Evolutionary conservation across 257 asterid species (phyloP).

Genomic region (Leptodermis oblonga): DNA sequence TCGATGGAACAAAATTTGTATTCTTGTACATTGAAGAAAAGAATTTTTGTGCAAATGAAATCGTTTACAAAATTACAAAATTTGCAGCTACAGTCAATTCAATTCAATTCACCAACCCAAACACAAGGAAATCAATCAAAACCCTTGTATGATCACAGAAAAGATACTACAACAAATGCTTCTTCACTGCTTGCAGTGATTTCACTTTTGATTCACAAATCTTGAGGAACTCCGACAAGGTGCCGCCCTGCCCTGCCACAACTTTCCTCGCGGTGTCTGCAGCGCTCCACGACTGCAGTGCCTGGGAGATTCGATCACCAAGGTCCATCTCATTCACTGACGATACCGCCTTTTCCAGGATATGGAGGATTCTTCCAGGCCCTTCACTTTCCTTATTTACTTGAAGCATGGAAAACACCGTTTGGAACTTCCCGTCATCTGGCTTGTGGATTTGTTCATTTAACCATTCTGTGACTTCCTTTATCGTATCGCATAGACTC

Average conservation of each 20-base stretch:
- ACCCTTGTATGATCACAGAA: background rate
- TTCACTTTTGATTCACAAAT: conserved; percentile 60
- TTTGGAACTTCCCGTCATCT: conserved; percentile 41
- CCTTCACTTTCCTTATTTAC: conserved; percentile 31
- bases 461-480: conserved; percentile 56
- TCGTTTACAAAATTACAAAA: conserved; percentile 27
- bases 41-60: conserved; percentile 16
- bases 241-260: conserved; percentile 40
- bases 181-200: conserved; percentile 45
- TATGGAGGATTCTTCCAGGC: conserved; percentile 59
- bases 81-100: conserved; percentile 13
- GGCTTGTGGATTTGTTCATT: conserved; percentile 49
- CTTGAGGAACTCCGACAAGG: conserved; percentile 46
- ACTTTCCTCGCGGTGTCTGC: conserved; percentile 51
- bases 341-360: conserved; percentile 39
- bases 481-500: conserved; percentile 53
- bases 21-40: conserved; percentile 18
- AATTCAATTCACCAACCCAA: conserved; percentile 1
- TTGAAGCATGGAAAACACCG: conserved; percentile 46
- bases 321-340: conserved; percentile 38
- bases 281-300: conserved; percentile 62
- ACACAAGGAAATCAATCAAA: conserved; percentile 6
- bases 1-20: background rate
- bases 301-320: conserved; percentile 57
- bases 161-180: conserved; percentile 44